These are phyloP conservation scores for Agastache rugosa DNA, from an alignment of 257 asterid species.

Conservation along the genomic window DNA sequence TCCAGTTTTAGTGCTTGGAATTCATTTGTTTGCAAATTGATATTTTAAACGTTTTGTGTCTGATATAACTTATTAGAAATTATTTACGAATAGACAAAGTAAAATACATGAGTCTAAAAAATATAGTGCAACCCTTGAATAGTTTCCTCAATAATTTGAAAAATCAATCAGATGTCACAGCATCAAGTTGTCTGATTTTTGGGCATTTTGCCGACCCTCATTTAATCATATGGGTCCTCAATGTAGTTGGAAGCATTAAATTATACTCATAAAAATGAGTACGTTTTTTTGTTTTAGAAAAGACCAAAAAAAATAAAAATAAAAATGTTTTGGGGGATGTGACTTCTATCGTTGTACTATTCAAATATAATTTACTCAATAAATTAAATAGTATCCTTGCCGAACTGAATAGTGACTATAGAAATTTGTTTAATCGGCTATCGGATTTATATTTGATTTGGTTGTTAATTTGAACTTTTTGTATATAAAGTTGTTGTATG, in stretches of 20 bases:
- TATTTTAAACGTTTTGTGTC: too few species aligned
- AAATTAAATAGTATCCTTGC: too few species aligned
- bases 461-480: too few species aligned
- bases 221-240: conserved; percentile 37
- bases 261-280: not conserved
- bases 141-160: not conserved
- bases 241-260: conserved; percentile 1
- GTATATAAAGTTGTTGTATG: too few species aligned
- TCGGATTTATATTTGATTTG: too few species aligned
- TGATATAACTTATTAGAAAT: too few species aligned
- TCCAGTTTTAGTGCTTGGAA: not conserved
- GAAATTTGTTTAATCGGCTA: too few species aligned
- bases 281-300: not conserved
- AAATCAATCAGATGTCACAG: conserved; percentile 12
- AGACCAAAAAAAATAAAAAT: not conserved
- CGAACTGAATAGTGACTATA: too few species aligned
- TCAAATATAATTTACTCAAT: not conserved
- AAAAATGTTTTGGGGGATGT: not conserved
- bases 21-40: too few species aligned
- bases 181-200: conserved; percentile 31
- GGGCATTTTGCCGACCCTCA: conserved; percentile 43
- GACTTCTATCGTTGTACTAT: not conserved
- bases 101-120: too few species aligned
- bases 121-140: too few species aligned
- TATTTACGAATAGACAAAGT: too few species aligned